Base-by-base conservation (phyloP, 169 alveolate species). In the Cryptosporidium meleagridis region DNA sequence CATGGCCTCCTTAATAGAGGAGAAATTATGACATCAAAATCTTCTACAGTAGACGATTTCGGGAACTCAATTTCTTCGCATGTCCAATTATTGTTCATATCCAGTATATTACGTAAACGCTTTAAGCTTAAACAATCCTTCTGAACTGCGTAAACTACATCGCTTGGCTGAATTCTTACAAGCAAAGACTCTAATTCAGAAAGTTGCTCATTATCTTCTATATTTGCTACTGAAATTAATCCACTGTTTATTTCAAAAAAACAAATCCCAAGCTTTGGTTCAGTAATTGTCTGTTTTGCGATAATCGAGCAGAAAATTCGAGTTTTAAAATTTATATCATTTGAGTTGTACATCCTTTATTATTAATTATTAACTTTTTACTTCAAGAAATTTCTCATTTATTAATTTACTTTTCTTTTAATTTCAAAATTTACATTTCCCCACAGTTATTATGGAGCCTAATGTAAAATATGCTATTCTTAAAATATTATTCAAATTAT, bases 201-300 rank as follows among this genome's bases (percentile, higher is more conserved):
- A 44, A 80, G 65, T 41, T 80, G 89, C 3, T 80, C 89, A 65
- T 80, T 80, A 62, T 80, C 89, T 26, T 59, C 62, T 44, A 80
- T 59, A 37, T 39, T 70, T 2, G 69, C 26, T 29, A 80, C 80
- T 14, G 75, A 39, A 14, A 80, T 59, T 29, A 33, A 12, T 14
- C 89, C 89, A 44, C 29, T 62, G 18, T 29, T 80, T 44, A 39
- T 21, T 23, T 58, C 62, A 62, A 80, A 80, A 62, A 80, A 23
- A 26, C 69, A 62, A 37, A 80, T 37, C n/a, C 89, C 89, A 26
- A 65, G 61, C 7, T 37, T 37, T 35, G 89, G 89, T 18, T 44
- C 89, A 2, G 75, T 26, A 29, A 80, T 62, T 4, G 69, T 67
- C 41, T n/a, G 39, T 29, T 65, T 80, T n/a, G 52, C 41, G 1